Evolutionary conservation across 73 alveolate species (phyloP), one percentile per base, ranked within the genome.

Genomic region (Blepharisma stoltei): DNA sequence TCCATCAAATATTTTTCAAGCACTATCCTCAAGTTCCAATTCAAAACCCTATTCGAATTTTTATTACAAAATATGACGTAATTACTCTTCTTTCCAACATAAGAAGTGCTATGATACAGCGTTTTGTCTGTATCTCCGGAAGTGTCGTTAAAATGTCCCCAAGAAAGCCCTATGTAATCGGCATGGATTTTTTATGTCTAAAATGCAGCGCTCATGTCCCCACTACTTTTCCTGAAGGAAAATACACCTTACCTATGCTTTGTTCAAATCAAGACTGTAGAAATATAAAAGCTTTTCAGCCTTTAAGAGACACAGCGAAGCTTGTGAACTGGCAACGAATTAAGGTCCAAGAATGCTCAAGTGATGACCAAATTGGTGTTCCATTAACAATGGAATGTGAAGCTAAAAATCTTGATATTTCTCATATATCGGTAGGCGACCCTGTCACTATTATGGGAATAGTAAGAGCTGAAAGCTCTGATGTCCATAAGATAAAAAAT

Each of bases 281-380:
- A 65, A 79, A 52, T 48, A 79, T 21, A 67, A 76, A 52, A 47
- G 46, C 27, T 1, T 88, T 84, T 52, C 41, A 38, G 4, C 86
- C 95, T 11, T 88, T 80, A 55, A 88, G 82, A 55, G 87, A 80
- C 49, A 80, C 92, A 11, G 91, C 92, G 3, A 84, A 76, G 68
- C 79, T 89, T 46, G 53, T 86, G 4, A 80, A 83, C 69, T 84
- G 73, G 54, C 83, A 88, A 54, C 54, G 95, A 54, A 50, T 88
- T 38, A 25, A 88, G 23, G 67, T 88, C 27, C 78, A 88, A 76
- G 95, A 88, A 53, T 79, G 81, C 49, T 90, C 86, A 44, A 88
- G 83, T 54, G 95, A 88, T 68, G 73, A 60, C 18, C 73, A 60
- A 60, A 60, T n/a, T 60, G 73, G 73, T 0, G 73, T 60, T 3